Conservation (phyloP, 108 stramenopile species). For the Cylindrotheca fusiformis region DNA sequence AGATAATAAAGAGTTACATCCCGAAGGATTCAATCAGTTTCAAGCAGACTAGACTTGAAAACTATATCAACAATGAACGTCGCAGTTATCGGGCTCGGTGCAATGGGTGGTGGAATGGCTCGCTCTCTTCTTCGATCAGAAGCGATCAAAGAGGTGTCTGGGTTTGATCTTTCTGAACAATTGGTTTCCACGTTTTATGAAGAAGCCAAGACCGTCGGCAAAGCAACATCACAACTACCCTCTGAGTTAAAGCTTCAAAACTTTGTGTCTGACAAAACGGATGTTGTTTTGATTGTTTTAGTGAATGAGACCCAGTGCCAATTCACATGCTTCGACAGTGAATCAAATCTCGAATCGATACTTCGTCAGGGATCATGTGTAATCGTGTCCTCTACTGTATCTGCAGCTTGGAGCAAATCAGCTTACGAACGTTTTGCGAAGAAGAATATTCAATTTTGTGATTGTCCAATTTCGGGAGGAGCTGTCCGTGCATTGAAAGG, state of each 20-base stretch:
- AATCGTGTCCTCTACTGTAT: slow-evolving; percentile 68
- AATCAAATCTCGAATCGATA: slow-evolving; percentile 24
- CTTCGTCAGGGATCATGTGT: slow-evolving; percentile 46
- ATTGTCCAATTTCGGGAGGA: slow-evolving; percentile 77
- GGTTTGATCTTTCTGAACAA: slow-evolving; percentile 41
- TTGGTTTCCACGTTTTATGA: slow-evolving; percentile 44
- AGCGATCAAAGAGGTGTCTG: slow-evolving; percentile 29
- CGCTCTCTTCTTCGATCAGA: slow-evolving; percentile 54
- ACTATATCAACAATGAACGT: slow-evolving; percentile 19
- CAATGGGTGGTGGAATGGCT: slow-evolving; percentile 85
- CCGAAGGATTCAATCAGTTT: too few relatives aligned
- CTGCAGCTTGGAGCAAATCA: slow-evolving; percentile 15
- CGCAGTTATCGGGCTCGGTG: slow-evolving; percentile 40
- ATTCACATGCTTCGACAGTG: slow-evolving; percentile 45
- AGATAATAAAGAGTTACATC: too few relatives aligned
- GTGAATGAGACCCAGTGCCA: slow-evolving; percentile 75
- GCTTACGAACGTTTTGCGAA: not conserved
- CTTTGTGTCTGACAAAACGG: slow-evolving; percentile 26
- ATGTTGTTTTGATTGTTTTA: slow-evolving; percentile 58
- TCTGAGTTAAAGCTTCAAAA: slow-evolving; percentile 15
- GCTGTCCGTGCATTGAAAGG: slow-evolving; percentile 60
- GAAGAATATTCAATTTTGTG: slow-evolving; percentile 45
- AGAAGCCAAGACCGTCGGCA: slow-evolving; percentile 35
- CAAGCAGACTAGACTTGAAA: too few relatives aligned
- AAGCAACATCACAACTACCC: slow-evolving; percentile 23